phyloP scores from a whole-genome alignment of 495 filamentous ascomycete genomes.

The Cercophora samala region DNA sequence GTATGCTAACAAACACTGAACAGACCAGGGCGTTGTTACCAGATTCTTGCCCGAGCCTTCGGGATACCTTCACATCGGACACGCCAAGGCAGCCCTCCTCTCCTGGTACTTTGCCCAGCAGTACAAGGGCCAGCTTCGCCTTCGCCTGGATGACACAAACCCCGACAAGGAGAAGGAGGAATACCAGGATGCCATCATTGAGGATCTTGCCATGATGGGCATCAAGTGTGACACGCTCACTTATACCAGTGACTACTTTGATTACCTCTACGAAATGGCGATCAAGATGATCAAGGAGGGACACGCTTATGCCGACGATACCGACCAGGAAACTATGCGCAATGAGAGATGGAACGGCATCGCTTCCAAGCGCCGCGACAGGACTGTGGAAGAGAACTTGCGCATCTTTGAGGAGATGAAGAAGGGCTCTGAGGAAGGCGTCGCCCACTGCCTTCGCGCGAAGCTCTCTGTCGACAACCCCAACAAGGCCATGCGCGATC shows the following conservation, averaged over 20 bases:
- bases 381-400: conserved; percentile 76
- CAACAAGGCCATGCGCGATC: conserved; percentile 85
- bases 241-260: conserved; percentile 88
- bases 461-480: conserved; percentile 81
- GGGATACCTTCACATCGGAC: conserved; percentile 90
- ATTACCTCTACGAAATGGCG: conserved; percentile 76
- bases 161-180: conserved; percentile 90
- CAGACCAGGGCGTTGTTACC: conserved; percentile 84
- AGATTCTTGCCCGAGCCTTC: conserved; percentile 96
- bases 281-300: conserved; percentile 76
- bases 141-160: conserved; percentile 92
- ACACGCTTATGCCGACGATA: conserved; percentile 87
- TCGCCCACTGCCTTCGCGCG: conserved; percentile 80
- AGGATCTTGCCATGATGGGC: conserved; percentile 82
- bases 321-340: conserved; percentile 80
- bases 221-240: conserved; percentile 75
- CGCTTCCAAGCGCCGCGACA: conserved; percentile 69
- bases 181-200: conserved; percentile 82
- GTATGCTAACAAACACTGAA: neutral
- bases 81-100: conserved; percentile 87
- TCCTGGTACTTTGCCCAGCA: conserved; percentile 92
- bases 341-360: conserved; percentile 73
- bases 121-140: conserved; percentile 77
- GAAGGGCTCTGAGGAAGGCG: conserved; percentile 68
- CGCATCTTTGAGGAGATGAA: conserved; percentile 86